Conservation (phyloP, 768 basidiomycete genomes). For the Lactarius trivialis region DNA sequence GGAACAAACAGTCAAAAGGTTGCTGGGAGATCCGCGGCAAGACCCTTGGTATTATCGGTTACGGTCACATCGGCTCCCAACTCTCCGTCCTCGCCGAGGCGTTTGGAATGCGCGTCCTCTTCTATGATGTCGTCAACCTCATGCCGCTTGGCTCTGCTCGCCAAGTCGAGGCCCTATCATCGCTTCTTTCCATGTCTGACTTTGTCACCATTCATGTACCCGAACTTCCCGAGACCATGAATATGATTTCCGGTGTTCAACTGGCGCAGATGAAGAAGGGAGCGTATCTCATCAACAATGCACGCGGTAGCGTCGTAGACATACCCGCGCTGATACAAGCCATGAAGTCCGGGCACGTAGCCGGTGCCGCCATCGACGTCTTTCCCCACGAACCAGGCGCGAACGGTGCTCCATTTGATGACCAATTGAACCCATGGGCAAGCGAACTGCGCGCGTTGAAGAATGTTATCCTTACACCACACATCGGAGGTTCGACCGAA, state of each 20-base stretch:
- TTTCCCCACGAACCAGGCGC: slow-evolving; percentile 90
- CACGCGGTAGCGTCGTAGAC: slow-evolving; percentile 92
- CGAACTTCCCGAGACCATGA: slow-evolving; percentile 90
- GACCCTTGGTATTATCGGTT: slow-evolving; percentile 95
- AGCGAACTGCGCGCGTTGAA: slow-evolving; percentile 64
- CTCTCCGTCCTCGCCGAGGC: slow-evolving; percentile 95
- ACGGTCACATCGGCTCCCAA: slow-evolving; percentile 97
- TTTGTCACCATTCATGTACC: slow-evolving; percentile 97
- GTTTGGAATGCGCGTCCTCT: slow-evolving; percentile 91
- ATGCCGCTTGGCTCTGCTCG: slow-evolving; percentile 96
- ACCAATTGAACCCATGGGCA: slow-evolving; percentile 83
- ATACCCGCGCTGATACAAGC: slow-evolving; percentile 83
- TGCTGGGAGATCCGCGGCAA: slow-evolving; percentile 99
- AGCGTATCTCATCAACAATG: slow-evolving; percentile 95
- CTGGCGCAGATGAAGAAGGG: slow-evolving; percentile 92
- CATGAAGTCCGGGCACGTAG: slow-evolving; percentile 79
- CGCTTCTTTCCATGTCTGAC: slow-evolving; percentile 74
- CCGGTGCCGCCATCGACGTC: slow-evolving; percentile 90
- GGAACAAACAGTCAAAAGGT: slow-evolving; percentile 98
- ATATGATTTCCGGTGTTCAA: slow-evolving; percentile 78
- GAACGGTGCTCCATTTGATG: slow-evolving; percentile 86
- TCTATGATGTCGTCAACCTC: slow-evolving; percentile 91
- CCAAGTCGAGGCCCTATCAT: slow-evolving; percentile 74
- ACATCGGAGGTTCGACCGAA: slow-evolving; percentile 98
- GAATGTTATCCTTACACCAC: slow-evolving; percentile 95